Conservation (phyloP, 305 asterid genomes). For the Stenogyne calaminthoides region DNA sequence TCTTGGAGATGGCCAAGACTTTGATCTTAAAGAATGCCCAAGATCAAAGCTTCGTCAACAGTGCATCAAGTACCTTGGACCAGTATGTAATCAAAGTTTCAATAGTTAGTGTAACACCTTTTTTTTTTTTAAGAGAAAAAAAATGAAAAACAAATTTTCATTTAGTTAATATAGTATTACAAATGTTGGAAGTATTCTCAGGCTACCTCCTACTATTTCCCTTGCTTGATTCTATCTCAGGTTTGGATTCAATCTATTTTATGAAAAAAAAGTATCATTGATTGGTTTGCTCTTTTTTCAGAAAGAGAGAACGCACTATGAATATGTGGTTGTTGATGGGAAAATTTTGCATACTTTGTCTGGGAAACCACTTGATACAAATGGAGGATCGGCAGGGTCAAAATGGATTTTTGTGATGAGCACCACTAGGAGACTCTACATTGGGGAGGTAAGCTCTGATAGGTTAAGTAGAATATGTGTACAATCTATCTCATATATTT, state of each 20-base stretch:
- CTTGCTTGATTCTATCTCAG: background rate
- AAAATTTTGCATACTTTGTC: slow-evolving; percentile 47
- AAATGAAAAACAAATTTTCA: background rate
- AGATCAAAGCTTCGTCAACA: slow-evolving; percentile 77
- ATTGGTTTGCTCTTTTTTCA: slow-evolving; percentile 27
- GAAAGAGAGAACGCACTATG: slow-evolving; percentile 58
- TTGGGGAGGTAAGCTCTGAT: slow-evolving; percentile 46
- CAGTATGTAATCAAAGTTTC: slow-evolving; percentile 52
- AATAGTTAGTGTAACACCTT: background rate
- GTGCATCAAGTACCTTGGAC: slow-evolving; percentile 86
- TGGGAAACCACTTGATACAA: slow-evolving; percentile 48
- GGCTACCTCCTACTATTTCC: background rate
- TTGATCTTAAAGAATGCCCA: slow-evolving; percentile 69
- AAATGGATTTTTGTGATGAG: slow-evolving; percentile 78
- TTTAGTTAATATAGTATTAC: background rate
- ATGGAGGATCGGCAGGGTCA: slow-evolving; percentile 31
- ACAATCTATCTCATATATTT: slow-evolving; percentile 1
- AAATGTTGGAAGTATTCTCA: slow-evolving; percentile 11
- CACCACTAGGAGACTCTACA: slow-evolving; percentile 49
- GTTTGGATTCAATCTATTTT: slow-evolving; percentile 12
- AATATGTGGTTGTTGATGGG: slow-evolving; percentile 46
- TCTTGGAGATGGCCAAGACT: slow-evolving; percentile 87
- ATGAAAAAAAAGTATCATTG: slow-evolving; percentile 3
- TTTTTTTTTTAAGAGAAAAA: background rate
- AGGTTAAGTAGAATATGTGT: background rate